Evolutionary conservation across 2,329 filamentous ascomycete genomes (phyloP).

Genomic region (Tolypocladium sp.): DNA sequence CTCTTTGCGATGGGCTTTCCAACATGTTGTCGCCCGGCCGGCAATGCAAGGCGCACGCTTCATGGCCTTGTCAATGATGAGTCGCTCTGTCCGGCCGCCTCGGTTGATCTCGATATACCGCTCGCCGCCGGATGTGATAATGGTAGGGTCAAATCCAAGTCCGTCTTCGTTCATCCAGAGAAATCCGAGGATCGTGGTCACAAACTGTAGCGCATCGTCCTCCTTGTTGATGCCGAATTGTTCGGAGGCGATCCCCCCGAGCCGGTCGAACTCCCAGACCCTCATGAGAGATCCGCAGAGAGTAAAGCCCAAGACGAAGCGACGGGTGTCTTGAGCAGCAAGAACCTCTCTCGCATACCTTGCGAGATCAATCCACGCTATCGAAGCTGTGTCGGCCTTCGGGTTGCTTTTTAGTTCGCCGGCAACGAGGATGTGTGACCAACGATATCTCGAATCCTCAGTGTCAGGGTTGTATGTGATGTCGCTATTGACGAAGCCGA

Average conservation of each 20-base stretch:
- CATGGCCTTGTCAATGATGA: no score
- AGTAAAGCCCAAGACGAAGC: conserved; percentile 38
- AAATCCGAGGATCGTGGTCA: conserved; percentile 29
- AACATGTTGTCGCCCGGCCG: no score
- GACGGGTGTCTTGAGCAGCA: conserved; percentile 24
- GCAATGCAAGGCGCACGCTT: no score
- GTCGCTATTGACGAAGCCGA: no score
- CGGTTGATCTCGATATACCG: no score
- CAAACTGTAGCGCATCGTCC: conserved; percentile 20
- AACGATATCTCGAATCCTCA: not conserved
- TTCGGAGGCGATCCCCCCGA: conserved; percentile 33
- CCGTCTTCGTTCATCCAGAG: conserved; percentile 7
- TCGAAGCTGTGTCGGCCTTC: conserved; percentile 13
- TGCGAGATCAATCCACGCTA: conserved; percentile 26
- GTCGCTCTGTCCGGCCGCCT: no score
- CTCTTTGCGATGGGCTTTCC: no score
- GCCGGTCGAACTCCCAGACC: conserved; percentile 33
- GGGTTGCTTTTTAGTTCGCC: not conserved
- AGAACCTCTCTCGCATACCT: conserved; percentile 34
- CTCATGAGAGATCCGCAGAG: conserved; percentile 33
- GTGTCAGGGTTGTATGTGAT: no score
- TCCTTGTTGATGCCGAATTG: conserved; percentile 35
- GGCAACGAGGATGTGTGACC: not conserved
- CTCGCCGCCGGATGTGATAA: no score
- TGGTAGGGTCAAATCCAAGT: no score